These are phyloP conservation scores for Tricladium varicosporioides DNA, from an alignment of 2,329 filamentous ascomycete species.

Conservation along the genomic window DNA sequence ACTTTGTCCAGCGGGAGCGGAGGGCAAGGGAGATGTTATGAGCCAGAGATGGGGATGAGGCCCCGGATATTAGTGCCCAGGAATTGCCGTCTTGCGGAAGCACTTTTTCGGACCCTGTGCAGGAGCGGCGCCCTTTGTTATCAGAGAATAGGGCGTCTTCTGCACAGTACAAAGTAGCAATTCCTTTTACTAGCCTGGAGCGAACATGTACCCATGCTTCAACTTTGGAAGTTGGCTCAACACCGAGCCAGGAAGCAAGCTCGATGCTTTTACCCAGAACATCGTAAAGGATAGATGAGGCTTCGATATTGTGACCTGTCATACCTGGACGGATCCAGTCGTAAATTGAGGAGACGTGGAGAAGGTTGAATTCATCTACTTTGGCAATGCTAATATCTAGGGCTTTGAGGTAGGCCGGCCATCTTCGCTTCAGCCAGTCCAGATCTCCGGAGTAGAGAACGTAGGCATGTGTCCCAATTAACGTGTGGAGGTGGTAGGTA, in stretches of 20 bases:
- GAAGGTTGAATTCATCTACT: slow-evolving; percentile 40
- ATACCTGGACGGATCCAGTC: slow-evolving; percentile 34
- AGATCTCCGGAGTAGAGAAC: slow-evolving; percentile 56
- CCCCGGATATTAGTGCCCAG: slow-evolving; percentile 43
- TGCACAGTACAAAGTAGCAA: slow-evolving; percentile 34
- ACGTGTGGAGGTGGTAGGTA: slow-evolving; percentile 59
- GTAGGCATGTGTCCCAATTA: slow-evolving; percentile 59
- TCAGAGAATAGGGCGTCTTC: slow-evolving; percentile 46
- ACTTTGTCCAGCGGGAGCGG: slow-evolving; percentile 38
- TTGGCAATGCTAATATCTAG: slow-evolving; percentile 44
- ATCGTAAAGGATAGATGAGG: slow-evolving; percentile 30
- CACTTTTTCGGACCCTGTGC: slow-evolving; percentile 52
- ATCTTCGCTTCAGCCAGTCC: slow-evolving; percentile 46
- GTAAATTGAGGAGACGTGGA: slow-evolving; percentile 24
- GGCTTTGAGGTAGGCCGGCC: slow-evolving; percentile 47
- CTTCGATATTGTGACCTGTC: slow-evolving; percentile 33
- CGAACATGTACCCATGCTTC: slow-evolving; percentile 20
- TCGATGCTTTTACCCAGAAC: slow-evolving; percentile 41
- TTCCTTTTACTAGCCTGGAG: slow-evolving; percentile 17
- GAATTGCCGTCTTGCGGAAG: slow-evolving; percentile 60
- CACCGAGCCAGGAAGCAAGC: slow-evolving; percentile 39
- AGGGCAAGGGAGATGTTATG: slow-evolving; percentile 23
- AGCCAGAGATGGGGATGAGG: slow-evolving; percentile 28
- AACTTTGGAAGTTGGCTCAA: slow-evolving; percentile 18
- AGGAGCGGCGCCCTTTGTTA: slow-evolving; percentile 41